Evolutionary conservation across 2,329 filamentous ascomycete species (phyloP), one percentile per base, ranked within the genome.

Genomic region (Domatiomyces catenatus): DNA sequence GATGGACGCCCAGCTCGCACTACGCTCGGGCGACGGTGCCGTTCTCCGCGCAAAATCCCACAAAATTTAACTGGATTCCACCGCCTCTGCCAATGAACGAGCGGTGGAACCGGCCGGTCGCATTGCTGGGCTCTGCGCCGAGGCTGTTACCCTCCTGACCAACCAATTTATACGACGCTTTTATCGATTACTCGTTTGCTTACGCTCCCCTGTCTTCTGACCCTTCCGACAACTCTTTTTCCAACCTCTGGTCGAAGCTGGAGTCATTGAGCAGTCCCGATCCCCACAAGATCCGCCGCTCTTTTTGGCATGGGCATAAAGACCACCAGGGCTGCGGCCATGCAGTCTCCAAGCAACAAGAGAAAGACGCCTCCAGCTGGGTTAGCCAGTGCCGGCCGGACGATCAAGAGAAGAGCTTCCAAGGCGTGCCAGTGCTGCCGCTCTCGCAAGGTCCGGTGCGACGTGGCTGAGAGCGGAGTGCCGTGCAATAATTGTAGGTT

Each of bases 381-480:
- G 24, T 65, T 81, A 44, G 69, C 75, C 49, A 69, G 69, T 55
- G 66, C 69, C 50, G 66, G 72, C 62, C 71, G 75, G 52, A 77
- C 77, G 49, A 78, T 82, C 49, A 95, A 94, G 69, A 77, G 88
- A 62, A 79, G 89, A 63, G 88, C 89, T n/a, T 87, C 88, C 8
- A 85, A 90, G 60, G 89, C 89, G 17, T 95, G 89, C 66, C 86
- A 87, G 55, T 87, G 84, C 60, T 94, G 89, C 68, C 79, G 89
- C 61, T 81, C 84, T 51, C 81, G 89, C 63, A 95, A 95, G 66
- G 89, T 95, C 43, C 80, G 89, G 51, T 95, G 89, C 71, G 89
- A 95, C 70, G 88, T 94, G 51, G 87, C 92, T 52, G 87, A 94
- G 66, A 78, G 80, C 66, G 83, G 84, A 47, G 83, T 83, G 44